phyloP scores from a whole-genome alignment of 208 protist species.

The Dictyostelium gargantuum region DNA sequence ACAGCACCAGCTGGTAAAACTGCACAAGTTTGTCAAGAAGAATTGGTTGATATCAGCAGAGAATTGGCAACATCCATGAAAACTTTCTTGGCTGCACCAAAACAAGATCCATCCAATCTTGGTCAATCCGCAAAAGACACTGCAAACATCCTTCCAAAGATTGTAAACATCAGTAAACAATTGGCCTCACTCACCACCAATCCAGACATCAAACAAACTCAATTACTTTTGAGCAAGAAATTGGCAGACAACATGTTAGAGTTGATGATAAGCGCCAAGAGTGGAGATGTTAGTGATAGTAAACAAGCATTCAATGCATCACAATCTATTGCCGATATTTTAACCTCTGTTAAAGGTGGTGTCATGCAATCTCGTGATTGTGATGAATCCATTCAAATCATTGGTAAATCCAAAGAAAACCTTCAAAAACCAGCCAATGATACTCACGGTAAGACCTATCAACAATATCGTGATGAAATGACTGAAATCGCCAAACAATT shows the following conservation, averaged over 20 bases:
- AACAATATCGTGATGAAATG: slow-evolving; percentile 49
- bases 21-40: slow-evolving; percentile 61
- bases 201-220: slow-evolving; percentile 72
- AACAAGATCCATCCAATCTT: slow-evolving; percentile 35
- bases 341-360: slow-evolving; percentile 75
- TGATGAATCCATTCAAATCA: slow-evolving; percentile 73
- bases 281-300: slow-evolving; percentile 45
- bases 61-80: slow-evolving; percentile 25
- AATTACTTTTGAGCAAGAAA: slow-evolving; percentile 73
- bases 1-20: slow-evolving; percentile 65
- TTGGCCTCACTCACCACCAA: slow-evolving; percentile 73
- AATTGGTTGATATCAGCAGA: slow-evolving; percentile 47
- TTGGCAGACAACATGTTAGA: slow-evolving; percentile 76
- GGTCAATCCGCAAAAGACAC: slow-evolving; percentile 69
- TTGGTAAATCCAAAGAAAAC: slow-evolving; percentile 61
- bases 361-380: slow-evolving; percentile 77
- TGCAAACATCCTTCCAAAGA: slow-evolving; percentile 70
- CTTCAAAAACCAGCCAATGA: slow-evolving; percentile 68
- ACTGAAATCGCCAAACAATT: slow-evolving; percentile 44
- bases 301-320: slow-evolving; percentile 72
- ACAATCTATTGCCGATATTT: slow-evolving; percentile 72
- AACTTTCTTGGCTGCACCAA: slow-evolving; percentile 20
- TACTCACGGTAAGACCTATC: slow-evolving; percentile 57
- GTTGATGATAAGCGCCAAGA: slow-evolving; percentile 66
- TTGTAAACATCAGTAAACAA: slow-evolving; percentile 73